Base-by-base conservation (phyloP, 345 rosid species). In the Aquilaria sinensis region DNA sequence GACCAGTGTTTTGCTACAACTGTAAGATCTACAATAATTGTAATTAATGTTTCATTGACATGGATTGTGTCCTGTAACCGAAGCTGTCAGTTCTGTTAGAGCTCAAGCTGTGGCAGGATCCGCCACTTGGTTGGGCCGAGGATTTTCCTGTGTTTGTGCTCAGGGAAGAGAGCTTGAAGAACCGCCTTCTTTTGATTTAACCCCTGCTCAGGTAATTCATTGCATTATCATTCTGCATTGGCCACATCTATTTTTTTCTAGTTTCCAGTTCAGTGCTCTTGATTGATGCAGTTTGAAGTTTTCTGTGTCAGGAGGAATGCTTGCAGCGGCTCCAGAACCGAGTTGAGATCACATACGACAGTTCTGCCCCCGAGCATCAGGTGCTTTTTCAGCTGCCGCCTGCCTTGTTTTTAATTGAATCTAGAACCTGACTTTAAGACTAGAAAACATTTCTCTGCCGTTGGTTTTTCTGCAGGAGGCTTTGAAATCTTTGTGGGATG, bases 101-200 rank as follows among this genome's bases (percentile, higher is more conserved):
- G 97, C 92, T 75, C 96, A 87, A 74, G 97, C 69, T 74, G 97
- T 84, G 60, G 97, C 89, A 65, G 97, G 97, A 76, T 90, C 97
- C 7, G 90, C 97, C 56, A 96, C 97, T 23, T 88, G 96, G 96
- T 78, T 88, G 60, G 97, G 96, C 53, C 83, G 96, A 65, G 96
- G 97, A 49, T 89, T 91, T 74, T 91, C 97, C 37, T 91, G 97
- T 60, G 97, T 91, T 63, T 91, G 97, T 72, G 97, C 80, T 65
- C 97, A 91, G 78, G 83, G 96, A 70, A 77, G 89, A 74, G 91
- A 84, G 70, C 78, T 66, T 5, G 91, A 91, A 49, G 67, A 83
- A 8, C 91, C 91, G 69, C 91, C 96, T 47, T 86, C 96, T 4
- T 88, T 91, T 86, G 96, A 86, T 83, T 77, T 91, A 67, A 88